Evolutionary conservation across 108 stramenopile species (phyloP).

Genomic region (Pseudonitzschia multistriata): DNA sequence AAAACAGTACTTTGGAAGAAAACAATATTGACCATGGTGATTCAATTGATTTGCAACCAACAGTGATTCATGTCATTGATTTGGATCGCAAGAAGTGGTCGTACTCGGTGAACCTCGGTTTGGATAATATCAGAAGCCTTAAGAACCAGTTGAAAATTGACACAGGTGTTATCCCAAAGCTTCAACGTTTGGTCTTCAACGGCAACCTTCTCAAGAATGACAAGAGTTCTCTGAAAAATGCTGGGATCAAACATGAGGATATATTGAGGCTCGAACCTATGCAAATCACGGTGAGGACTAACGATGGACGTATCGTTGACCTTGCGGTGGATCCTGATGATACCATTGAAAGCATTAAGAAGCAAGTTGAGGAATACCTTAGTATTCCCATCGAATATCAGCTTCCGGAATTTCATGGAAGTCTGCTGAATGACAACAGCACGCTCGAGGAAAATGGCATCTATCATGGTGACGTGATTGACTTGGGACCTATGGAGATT

Average conservation of each 20-base stretch:
- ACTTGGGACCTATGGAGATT: conserved; percentile 30
- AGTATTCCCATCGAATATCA: conserved; percentile 90
- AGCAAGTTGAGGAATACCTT: conserved; percentile 78
- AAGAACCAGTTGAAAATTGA: conserved; percentile 26
- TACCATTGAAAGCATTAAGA: conserved; percentile 20
- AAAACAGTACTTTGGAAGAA: conserved; percentile 78
- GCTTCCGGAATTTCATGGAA: conserved; percentile 26
- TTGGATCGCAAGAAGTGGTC: neutral
- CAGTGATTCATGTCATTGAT: neutral
- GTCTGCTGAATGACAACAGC: neutral
- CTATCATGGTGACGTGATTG: conserved; percentile 25
- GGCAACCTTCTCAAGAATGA: conserved; percentile 7
- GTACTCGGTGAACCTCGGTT: conserved; percentile 12
- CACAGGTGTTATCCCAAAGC: conserved; percentile 1
- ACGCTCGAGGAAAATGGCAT: conserved; percentile 22
- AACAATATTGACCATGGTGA: conserved; percentile 62
- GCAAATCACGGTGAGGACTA: conserved; percentile 18
- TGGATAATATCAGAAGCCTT: conserved; percentile 6
- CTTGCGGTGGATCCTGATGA: conserved; percentile 28
- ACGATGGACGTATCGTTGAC: conserved; percentile 15
- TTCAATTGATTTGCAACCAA: conserved; percentile 12
- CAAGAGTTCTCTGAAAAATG: conserved; percentile 19
- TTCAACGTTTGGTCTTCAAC: conserved; percentile 16
- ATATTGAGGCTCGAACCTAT: conserved; percentile 20
- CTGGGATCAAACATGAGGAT: conserved; percentile 17